Base-by-base conservation (phyloP, 169 alveolate genomes). In the Plasmodium vivax region DNA sequence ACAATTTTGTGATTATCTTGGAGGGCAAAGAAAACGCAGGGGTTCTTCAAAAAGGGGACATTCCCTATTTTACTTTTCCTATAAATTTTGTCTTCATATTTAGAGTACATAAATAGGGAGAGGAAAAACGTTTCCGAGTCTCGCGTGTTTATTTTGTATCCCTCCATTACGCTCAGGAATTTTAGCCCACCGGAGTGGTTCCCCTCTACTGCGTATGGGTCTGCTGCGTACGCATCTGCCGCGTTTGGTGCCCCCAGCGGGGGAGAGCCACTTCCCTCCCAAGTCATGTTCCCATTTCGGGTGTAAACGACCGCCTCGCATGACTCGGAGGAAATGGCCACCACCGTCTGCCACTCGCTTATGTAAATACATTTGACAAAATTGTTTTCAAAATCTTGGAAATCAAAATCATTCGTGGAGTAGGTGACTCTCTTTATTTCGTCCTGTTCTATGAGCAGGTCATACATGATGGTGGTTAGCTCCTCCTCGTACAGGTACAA, bases 91-190 rank as follows among this genome's bases (percentile, higher is more conserved):
- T 92, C 95, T 34, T 82, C 84, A 36, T 92, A 92, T 92, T 92
- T 92, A 16, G 92, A 32, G 73, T 92, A 92, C 45, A 92, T 92
- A 73, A 92, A 92, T 9, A 92, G 41, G 6, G 95, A 92, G 10
- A 92, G 41, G 54, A 92, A 92, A 82, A 82, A 92, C 0, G 92
- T 82, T 72, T 82, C 85, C 2, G 95, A 92, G 8, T 82, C 85
- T 77, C 95, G 73, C 56, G 95, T 92, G 77, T 92, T 92, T 16
- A 92, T 82, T 82, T 82, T 92, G 83, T 92, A 92, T 5, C 95
- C 95, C 41, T 92, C 95, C 84, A 82, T 92, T 54, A 92, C 82
- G 75, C 92, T 82, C 77, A 92, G 32, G 38, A 92, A 47, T 73
- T 92, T 81, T 62, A 92, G 41, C 45, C 81, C 93, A 23, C 74